Evolutionary conservation across 306 rosid species (phyloP).

Genomic region (Prunus armeniaca): DNA sequence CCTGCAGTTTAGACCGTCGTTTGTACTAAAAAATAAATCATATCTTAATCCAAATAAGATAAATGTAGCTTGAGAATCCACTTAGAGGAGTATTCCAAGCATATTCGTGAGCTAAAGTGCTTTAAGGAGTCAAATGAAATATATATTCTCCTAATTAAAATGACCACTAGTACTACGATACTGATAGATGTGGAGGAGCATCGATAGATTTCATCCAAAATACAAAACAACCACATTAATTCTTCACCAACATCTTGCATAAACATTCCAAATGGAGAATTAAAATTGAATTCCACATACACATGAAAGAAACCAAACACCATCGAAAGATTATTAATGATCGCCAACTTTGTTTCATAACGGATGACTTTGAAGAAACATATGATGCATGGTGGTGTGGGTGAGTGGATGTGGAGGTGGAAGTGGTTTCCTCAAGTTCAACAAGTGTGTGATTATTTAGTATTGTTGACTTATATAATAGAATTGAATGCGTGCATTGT

Average conservation of each 20-base stretch:
- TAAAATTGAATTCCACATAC: background rate
- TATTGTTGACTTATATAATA: too few relatives aligned
- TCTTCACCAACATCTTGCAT: background rate
- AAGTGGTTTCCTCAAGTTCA: too few relatives aligned
- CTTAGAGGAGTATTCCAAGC: slow-evolving; percentile 23
- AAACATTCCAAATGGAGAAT: background rate
- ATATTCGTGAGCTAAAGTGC: slow-evolving; percentile 29
- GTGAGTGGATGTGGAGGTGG: too few relatives aligned
- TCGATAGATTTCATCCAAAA: background rate
- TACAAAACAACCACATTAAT: slow-evolving; percentile 2
- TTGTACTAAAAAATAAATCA: background rate
- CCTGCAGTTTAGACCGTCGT: too few relatives aligned
- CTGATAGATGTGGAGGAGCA: background rate
- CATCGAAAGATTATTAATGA: background rate
- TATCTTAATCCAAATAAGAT: background rate
- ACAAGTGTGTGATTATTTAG: too few relatives aligned
- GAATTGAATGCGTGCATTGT: too few relatives aligned
- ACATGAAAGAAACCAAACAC: background rate
- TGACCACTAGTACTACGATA: background rate
- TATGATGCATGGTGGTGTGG: too few relatives aligned
- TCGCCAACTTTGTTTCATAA: background rate
- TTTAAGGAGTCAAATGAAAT: slow-evolving; percentile 41
- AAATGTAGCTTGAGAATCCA: background rate
- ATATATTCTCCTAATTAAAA: slow-evolving; percentile 13
- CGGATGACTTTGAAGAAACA: too few relatives aligned